Conservation (phyloP, 1,139 yeast genomes). For the Nakaseomyces sp. region DNA sequence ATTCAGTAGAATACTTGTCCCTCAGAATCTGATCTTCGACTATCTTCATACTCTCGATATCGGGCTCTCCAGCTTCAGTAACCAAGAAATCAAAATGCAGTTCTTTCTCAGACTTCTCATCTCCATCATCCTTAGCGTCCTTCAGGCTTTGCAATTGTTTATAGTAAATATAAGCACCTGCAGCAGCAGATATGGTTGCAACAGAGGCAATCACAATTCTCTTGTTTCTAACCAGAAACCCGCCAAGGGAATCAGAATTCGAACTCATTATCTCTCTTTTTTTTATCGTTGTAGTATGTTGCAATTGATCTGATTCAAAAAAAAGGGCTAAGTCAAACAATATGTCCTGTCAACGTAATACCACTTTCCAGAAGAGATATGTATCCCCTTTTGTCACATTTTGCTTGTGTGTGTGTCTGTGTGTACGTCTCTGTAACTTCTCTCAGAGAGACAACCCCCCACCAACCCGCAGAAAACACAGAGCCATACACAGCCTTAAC, state of each 20-base stretch:
- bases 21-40: slow-evolving; percentile 34
- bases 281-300: too few relatives aligned
- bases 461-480: too few relatives aligned
- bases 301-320: too few relatives aligned
- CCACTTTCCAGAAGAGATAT: too few relatives aligned
- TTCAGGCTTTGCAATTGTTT: slow-evolving; percentile 30
- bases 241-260: slow-evolving; percentile 13
- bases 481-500: too few relatives aligned
- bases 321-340: too few relatives aligned
- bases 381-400: too few relatives aligned
- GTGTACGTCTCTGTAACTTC: too few relatives aligned
- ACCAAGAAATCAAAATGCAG: slow-evolving; percentile 7
- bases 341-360: too few relatives aligned
- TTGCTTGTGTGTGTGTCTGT: too few relatives aligned
- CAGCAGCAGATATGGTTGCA: slow-evolving; percentile 54
- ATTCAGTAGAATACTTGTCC: slow-evolving; percentile 61
- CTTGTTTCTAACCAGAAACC: slow-evolving; percentile 49
- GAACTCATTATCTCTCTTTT: too few relatives aligned
- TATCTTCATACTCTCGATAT: slow-evolving; percentile 35
- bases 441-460: too few relatives aligned
- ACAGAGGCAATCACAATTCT: slow-evolving; percentile 53
- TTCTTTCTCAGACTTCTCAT: slow-evolving; percentile 7
- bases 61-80: slow-evolving; percentile 42
- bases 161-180: slow-evolving; percentile 48
- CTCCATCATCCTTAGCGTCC: slow-evolving; percentile 13